A percentile compares a stretch with the other conserved stretches of the same genome.
phyloP scores from a whole-genome alignment of 1,139 yeast species.

The Kluyveromyces sp. region DNA sequence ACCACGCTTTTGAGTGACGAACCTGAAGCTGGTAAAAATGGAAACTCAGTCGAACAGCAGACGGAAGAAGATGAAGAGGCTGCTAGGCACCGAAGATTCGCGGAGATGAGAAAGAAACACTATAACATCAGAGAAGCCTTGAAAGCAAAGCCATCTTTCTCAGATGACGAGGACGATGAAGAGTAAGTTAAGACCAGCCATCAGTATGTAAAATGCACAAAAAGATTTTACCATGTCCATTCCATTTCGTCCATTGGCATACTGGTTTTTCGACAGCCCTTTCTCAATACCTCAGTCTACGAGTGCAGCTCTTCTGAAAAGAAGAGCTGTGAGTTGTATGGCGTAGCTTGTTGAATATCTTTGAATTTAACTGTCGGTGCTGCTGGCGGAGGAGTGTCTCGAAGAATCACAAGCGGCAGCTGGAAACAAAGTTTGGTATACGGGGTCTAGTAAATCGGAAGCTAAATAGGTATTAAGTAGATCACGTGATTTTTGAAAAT shows the following conservation, averaged over 20 bases:
- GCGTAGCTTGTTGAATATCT: too few species aligned
- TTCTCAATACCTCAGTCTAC: too few species aligned
- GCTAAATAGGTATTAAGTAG: background rate
- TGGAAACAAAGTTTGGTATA: too few species aligned
- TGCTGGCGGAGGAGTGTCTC: too few species aligned
- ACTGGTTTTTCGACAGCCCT: too few species aligned
- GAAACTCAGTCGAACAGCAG: conserved; percentile 30
- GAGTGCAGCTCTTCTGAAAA: too few species aligned
- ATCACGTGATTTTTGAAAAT: background rate
- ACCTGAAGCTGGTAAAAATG: background rate
- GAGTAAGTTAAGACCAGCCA: background rate
- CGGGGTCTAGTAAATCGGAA: too few species aligned
- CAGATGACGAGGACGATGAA: conserved; percentile 26
- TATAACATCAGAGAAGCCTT: conserved; percentile 66
- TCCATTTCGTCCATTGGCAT: too few species aligned
- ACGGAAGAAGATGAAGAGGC: conserved; percentile 41
- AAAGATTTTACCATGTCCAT: background rate
- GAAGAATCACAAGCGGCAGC: too few species aligned
- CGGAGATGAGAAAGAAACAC: conserved; percentile 69
- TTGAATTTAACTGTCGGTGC: too few species aligned
- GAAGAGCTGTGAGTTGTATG: too few species aligned
- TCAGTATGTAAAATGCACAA: background rate
- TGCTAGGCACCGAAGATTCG: conserved; percentile 61
- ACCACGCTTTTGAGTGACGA: conserved; percentile 11
- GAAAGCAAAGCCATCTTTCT: conserved; percentile 23